Percentiles rank a stretch among this genome's conserved stretches.
These are phyloP conservation scores for Dipodascus geniculatus DNA, from an alignment of 805 yeast genomes.

Conservation along the genomic window DNA sequence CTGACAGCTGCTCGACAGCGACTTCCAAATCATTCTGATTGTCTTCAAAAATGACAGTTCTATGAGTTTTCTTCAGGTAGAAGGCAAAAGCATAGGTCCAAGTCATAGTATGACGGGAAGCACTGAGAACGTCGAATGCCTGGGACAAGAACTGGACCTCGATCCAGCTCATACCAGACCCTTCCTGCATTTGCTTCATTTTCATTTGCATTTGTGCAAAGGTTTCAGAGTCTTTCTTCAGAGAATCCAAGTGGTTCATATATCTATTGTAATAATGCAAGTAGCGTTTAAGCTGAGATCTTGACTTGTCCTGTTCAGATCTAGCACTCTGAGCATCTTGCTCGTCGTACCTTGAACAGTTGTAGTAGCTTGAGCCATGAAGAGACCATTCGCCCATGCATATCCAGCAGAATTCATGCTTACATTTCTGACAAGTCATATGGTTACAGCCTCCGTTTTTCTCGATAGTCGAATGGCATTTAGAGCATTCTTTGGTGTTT, in stretches of 20 bases:
- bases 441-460: constrained; percentile 97
- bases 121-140: constrained; percentile 49
- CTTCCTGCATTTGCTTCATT: constrained; percentile 55
- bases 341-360: constrained; percentile 49
- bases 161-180: constrained; percentile 63
- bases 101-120: constrained; percentile 65
- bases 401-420: constrained; percentile 84
- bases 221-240: constrained; percentile 56
- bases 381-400: constrained; percentile 66
- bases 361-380: constrained; percentile 54
- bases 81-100: constrained; percentile 86
- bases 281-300: constrained; percentile 48
- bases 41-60: constrained; percentile 54
- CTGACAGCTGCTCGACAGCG: constrained; percentile 60
- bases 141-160: constrained; percentile 78
- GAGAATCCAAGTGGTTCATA: constrained; percentile 64
- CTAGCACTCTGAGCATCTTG: constrained; percentile 30
- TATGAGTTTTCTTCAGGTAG: constrained; percentile 42
- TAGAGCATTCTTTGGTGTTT: constrained; percentile 79
- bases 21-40: constrained; percentile 52
- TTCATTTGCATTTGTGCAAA: constrained; percentile 50
- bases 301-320: constrained; percentile 32
- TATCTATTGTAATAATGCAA: constrained; percentile 66
- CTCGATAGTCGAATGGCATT: constrained; percentile 69
- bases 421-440: constrained; percentile 77